Percentiles rank a stretch among this genome's conserved stretches.
Evolutionary conservation across 2,329 filamentous ascomycete genomes (phyloP).

Genomic region (Basipetospora chlamydospora): DNA sequence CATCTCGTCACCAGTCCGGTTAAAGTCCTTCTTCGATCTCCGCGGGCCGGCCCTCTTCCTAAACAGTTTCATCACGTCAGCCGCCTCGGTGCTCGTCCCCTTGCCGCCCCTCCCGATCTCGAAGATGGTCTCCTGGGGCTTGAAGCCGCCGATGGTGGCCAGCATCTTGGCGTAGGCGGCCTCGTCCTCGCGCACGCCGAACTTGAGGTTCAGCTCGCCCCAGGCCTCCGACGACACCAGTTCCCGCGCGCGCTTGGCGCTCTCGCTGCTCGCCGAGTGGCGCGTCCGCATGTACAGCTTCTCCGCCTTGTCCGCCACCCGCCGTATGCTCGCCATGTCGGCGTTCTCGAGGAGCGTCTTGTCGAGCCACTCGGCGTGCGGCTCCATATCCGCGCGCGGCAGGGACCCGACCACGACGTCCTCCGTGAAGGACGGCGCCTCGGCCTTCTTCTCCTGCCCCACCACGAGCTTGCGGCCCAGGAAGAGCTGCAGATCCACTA

Average conservation of each 20-base stretch:
- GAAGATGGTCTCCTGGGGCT: constrained; percentile 90
- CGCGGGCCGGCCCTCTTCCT: constrained; percentile 53
- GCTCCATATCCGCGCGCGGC: constrained; percentile 57
- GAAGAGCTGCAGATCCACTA: constrained; percentile 89
- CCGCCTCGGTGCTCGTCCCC: constrained; percentile 44
- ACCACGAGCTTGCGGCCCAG: constrained; percentile 70
- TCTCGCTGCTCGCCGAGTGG: constrained; percentile 79
- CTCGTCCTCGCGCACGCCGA: constrained; percentile 45
- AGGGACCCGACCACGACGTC: constrained; percentile 74
- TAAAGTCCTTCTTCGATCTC: constrained; percentile 23
- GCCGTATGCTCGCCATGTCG: constrained; percentile 57
- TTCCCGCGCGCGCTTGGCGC: constrained; percentile 73
- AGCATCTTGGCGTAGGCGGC: constrained; percentile 73
- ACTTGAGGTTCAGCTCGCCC: constrained; percentile 65
- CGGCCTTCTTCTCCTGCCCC: constrained; percentile 51
- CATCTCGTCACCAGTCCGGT: constrained; percentile 19
- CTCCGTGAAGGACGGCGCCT: constrained; percentile 55
- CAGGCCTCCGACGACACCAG: constrained; percentile 56
- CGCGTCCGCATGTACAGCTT: constrained; percentile 83
- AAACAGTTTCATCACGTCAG: constrained; percentile 61
- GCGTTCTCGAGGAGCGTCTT: constrained; percentile 62
- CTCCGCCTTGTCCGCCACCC: constrained; percentile 75
- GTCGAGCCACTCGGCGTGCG: constrained; percentile 67
- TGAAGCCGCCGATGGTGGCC: constrained; percentile 73
- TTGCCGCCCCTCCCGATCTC: constrained; percentile 70